Evolutionary conservation across 2,329 filamentous ascomycete species (phyloP).

Genomic region (Colletotrichum phormii): DNA sequence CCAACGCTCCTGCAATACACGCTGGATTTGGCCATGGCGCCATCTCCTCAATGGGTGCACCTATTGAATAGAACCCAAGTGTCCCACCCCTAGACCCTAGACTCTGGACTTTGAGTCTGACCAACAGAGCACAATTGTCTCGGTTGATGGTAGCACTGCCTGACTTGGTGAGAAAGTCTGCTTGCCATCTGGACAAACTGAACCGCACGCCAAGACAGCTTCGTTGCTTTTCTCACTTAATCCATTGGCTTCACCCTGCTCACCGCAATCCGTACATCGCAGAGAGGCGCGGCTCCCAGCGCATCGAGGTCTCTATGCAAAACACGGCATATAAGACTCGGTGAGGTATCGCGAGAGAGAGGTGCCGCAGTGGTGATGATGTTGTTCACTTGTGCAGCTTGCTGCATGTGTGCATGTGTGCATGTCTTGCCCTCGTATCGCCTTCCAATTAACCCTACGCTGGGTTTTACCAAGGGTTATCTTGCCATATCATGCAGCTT

Average conservation of each 20-base stretch:
- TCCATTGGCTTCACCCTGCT: neutral
- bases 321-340: constrained; percentile 6
- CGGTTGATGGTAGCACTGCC: neutral
- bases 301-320: constrained; percentile 7
- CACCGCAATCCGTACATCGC: neutral
- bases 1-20: neutral
- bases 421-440: constrained; percentile 34
- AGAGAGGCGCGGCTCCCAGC: neutral
- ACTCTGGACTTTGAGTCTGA: neutral
- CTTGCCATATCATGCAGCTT: constrained; percentile 23
- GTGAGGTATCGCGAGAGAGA: constrained; percentile 1
- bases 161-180: neutral
- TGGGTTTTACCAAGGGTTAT: constrained; percentile 23
- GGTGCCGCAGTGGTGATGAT: neutral
- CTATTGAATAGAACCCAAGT: neutral
- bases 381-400: constrained; percentile 7
- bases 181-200: neutral
- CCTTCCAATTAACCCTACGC: constrained; percentile 25
- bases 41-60: neutral
- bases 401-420: constrained; percentile 20
- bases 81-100: constrained; percentile 2
- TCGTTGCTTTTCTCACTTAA: neutral
- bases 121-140: constrained; percentile 9
- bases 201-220: neutral
- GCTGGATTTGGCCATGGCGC: neutral